Evolutionary conservation across 352 stramenopile species (phyloP).

Genomic region (Phytophthora tubulina): DNA sequence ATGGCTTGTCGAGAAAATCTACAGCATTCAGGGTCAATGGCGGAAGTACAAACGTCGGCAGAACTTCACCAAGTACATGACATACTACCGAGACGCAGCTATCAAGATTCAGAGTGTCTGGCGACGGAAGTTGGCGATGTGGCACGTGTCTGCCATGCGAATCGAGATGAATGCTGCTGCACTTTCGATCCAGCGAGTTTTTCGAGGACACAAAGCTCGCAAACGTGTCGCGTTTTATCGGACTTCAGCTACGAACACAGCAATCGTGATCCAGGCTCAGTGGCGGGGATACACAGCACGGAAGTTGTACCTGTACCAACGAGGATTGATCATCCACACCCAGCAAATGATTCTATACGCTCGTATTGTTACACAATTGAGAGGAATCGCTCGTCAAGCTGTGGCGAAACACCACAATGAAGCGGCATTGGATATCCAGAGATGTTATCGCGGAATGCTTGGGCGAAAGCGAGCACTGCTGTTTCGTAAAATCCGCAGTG

Average conservation of each 20-base stretch:
- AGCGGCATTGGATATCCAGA: conserved; percentile 51
- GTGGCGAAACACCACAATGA: conserved; percentile 43
- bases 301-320: conserved; percentile 39
- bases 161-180: conserved; percentile 45
- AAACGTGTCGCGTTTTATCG: conserved; percentile 44
- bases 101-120: conserved; percentile 61
- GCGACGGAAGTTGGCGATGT: conserved; percentile 51
- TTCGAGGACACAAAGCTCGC: conserved; percentile 47
- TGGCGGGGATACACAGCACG: conserved; percentile 44
- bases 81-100: conserved; percentile 42
- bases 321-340: conserved; percentile 44
- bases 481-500: conserved; percentile 75
- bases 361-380: conserved; percentile 36
- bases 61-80: conserved; percentile 51
- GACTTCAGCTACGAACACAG: conserved; percentile 25
- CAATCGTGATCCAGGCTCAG: conserved; percentile 51
- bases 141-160: conserved; percentile 36
- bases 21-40: conserved; percentile 70
- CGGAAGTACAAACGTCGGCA: conserved; percentile 47
- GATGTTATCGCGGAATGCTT: conserved; percentile 53
- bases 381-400: conserved; percentile 37
- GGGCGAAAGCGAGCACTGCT: conserved; percentile 64
- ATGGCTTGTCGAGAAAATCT: conserved; percentile 65
- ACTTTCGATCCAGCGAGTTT: conserved; percentile 54
- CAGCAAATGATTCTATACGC: conserved; percentile 60